These are phyloP conservation scores for Baorangia bicolor DNA, from an alignment of 768 basidiomycete species.

Conservation along the genomic window DNA sequence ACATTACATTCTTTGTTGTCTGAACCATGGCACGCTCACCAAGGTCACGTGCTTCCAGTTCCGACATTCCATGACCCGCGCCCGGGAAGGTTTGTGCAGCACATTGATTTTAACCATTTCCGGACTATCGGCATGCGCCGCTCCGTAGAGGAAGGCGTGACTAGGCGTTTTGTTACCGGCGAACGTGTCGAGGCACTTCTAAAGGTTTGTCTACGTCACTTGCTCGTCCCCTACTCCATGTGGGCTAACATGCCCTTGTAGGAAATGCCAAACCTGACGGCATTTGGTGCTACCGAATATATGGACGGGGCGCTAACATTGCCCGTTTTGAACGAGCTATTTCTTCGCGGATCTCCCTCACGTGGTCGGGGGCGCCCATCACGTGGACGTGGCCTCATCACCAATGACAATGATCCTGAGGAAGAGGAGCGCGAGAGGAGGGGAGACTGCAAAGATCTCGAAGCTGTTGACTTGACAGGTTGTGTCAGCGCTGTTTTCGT, in stretches of 20 bases:
- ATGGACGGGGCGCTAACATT: conserved; percentile 93
- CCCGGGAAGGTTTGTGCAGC: conserved; percentile 77
- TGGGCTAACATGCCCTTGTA: conserved; percentile 31
- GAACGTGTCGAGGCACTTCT: conserved; percentile 77
- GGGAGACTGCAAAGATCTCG: conserved; percentile 71
- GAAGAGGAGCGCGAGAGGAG: conserved; percentile 77
- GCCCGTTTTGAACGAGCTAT: conserved; percentile 83
- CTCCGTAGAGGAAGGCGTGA: conserved; percentile 85
- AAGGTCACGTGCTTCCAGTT: conserved; percentile 39
- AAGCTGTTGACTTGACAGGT: conserved; percentile 92
- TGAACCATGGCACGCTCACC: conserved; percentile 4
- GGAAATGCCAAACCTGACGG: conserved; percentile 85
- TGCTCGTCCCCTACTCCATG: conserved; percentile 3
- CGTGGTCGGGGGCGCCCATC: conserved; percentile 66
- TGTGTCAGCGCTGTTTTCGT: conserved; percentile 92
- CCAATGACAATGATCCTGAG: conserved; percentile 58
- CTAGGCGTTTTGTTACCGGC: conserved; percentile 90
- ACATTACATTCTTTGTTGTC: neutral
- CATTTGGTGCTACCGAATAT: conserved; percentile 97
- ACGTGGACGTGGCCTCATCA: conserved; percentile 56
- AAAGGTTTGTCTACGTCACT: conserved; percentile 49
- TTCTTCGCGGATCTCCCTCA: conserved; percentile 79
- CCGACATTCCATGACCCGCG: conserved; percentile 68
- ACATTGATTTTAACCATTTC: conserved; percentile 95
- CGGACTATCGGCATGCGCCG: conserved; percentile 95